phyloP scores from a whole-genome alignment of 108 stramenopile species.

The Nannochloropsis oceanica region DNA sequence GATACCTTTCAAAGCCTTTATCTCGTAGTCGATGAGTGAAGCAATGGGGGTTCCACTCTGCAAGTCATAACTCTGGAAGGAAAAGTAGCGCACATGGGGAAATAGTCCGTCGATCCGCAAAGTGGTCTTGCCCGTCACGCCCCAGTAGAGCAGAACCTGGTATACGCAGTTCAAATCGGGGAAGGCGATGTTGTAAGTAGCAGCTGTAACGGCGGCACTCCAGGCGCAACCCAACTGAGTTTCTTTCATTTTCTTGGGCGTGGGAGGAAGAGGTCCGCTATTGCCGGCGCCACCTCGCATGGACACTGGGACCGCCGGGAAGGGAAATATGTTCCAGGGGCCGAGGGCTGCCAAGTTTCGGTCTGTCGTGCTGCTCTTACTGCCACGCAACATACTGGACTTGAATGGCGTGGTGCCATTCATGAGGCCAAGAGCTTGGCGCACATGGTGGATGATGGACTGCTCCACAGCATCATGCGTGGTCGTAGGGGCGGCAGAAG shows the following conservation, averaged over 20 bases:
- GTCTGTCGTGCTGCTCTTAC: not conserved
- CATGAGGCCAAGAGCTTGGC: not conserved
- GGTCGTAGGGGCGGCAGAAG: not conserved
- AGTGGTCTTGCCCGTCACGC: not conserved
- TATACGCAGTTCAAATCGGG: not conserved
- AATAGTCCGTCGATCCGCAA: not conserved
- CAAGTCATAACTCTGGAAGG: not conserved
- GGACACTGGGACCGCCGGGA: not conserved
- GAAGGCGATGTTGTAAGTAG: not conserved
- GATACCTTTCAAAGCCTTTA: not conserved
- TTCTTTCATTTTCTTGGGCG: not conserved
- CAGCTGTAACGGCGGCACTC: not conserved
- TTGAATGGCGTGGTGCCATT: not conserved
- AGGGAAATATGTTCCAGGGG: not conserved
- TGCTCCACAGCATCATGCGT: not conserved
- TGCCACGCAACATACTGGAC: not conserved
- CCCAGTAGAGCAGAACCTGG: not conserved
- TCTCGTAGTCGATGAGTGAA: not conserved
- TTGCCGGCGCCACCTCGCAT: not conserved
- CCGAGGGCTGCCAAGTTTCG: not conserved
- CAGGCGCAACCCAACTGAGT: not conserved
- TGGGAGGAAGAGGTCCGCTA: not conserved
- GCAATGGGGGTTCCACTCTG: not conserved
- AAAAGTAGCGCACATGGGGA: not conserved
- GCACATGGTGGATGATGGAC: not conserved